These are phyloP conservation scores for Talaromyces islandicus DNA, from an alignment of 2,329 filamentous ascomycete species.

Conservation along the genomic window DNA sequence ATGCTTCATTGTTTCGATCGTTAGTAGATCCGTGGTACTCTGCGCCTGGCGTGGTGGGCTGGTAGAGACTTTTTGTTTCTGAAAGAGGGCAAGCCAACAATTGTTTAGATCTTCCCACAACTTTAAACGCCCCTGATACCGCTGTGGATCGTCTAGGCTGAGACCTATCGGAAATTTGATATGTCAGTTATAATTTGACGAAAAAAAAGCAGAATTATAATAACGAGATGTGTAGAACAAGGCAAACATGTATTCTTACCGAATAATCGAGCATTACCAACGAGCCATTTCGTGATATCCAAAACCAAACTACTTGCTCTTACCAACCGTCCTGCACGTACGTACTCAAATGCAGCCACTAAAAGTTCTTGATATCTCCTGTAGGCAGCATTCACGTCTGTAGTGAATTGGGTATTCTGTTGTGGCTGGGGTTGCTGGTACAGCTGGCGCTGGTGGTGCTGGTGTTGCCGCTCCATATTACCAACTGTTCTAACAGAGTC, in stretches of 20 bases:
- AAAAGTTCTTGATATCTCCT: constrained; percentile 53
- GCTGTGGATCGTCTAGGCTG: constrained; percentile 70
- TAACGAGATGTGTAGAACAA: not conserved
- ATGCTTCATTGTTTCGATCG: constrained; percentile 62
- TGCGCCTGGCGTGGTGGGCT: constrained; percentile 55
- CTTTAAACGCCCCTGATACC: constrained; percentile 70
- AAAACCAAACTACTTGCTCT: constrained; percentile 56
- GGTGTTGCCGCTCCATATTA: constrained; percentile 19
- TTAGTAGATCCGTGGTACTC: constrained; percentile 58
- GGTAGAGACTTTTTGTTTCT: constrained; percentile 72
- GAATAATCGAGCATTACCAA: constrained; percentile 59
- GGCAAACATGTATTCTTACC: constrained; percentile 47
- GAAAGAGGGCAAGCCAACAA: constrained; percentile 78
- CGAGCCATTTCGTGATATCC: constrained; percentile 60
- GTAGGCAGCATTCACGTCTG: constrained; percentile 61
- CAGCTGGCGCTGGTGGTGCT: not conserved
- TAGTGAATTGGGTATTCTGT: constrained; percentile 36
- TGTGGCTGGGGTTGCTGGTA: constrained; percentile 15
- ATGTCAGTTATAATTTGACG: not conserved
- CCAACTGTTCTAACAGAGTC: constrained; percentile 31
- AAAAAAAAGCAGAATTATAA: not conserved
- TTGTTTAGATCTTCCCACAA: constrained; percentile 94
- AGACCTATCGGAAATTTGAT: constrained; percentile 56
- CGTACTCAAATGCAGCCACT: constrained; percentile 64
- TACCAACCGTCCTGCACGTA: constrained; percentile 55